Evolutionary conservation across 2,329 filamentous ascomycete genomes (phyloP).

Genomic region (Eurotiales sp.): DNA sequence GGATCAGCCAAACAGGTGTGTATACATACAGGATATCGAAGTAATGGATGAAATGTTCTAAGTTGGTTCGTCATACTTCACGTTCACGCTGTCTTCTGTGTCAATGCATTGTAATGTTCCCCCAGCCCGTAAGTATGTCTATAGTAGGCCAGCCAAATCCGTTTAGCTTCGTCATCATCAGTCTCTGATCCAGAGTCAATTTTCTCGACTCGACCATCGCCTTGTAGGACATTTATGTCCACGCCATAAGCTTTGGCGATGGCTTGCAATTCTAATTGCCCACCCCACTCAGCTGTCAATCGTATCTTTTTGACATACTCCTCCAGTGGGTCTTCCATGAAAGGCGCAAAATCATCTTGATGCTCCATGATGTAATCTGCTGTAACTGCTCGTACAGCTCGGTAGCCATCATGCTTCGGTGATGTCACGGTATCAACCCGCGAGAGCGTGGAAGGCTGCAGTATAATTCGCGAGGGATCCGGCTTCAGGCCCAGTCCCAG

Average conservation of each 20-base stretch:
- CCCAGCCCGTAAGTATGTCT: slow-evolving; percentile 88
- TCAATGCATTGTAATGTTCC: slow-evolving; percentile 93
- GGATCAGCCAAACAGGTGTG: background rate
- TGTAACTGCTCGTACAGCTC: slow-evolving; percentile 64
- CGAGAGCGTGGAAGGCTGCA: slow-evolving; percentile 28
- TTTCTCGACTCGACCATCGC: slow-evolving; percentile 72
- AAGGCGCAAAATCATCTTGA: slow-evolving; percentile 76
- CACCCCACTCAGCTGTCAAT: slow-evolving; percentile 93
- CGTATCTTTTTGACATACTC: slow-evolving; percentile 71
- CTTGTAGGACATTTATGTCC: slow-evolving; percentile 78
- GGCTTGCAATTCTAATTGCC: slow-evolving; percentile 83
- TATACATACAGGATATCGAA: background rate
- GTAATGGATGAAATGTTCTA: background rate
- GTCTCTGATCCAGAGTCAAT: slow-evolving; percentile 56
- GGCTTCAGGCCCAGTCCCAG: slow-evolving; percentile 38
- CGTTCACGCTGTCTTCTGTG: slow-evolving; percentile 37
- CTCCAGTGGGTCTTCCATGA: slow-evolving; percentile 75
- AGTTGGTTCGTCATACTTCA: background rate
- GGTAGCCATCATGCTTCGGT: slow-evolving; percentile 54
- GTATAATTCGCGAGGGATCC: slow-evolving; percentile 32
- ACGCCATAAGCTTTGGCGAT: slow-evolving; percentile 76
- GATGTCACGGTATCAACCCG: slow-evolving; percentile 30
- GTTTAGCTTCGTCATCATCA: slow-evolving; percentile 48
- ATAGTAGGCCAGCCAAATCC: slow-evolving; percentile 92
- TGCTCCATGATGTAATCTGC: slow-evolving; percentile 73